Conservation (phyloP, 257 asterid species). For the Ilex aquifolium region DNA sequence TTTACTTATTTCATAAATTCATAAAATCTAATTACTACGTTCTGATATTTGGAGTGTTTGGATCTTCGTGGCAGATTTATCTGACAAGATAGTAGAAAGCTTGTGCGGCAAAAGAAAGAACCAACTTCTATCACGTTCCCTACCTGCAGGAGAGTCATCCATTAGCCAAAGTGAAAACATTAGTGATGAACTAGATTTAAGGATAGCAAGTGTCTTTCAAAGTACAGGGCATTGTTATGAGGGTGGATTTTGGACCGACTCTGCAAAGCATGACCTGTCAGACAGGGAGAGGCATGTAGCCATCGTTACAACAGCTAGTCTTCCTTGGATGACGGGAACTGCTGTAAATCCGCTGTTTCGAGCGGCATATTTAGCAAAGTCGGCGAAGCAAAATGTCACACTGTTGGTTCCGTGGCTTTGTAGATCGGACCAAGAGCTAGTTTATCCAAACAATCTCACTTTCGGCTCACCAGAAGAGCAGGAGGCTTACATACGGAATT, state of each 20-base stretch:
- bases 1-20: too few relatives aligned
- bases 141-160: constrained; percentile 63
- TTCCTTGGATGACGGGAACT: constrained; percentile 99
- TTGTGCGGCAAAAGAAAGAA: constrained; percentile 77
- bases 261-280: constrained; percentile 35
- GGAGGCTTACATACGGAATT: constrained; percentile 73
- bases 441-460: constrained; percentile 79
- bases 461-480: constrained; percentile 95
- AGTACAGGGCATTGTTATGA: constrained; percentile 92
- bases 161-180: constrained; percentile 57
- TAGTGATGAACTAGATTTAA: constrained; percentile 71
- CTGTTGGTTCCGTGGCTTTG: constrained; percentile 99
- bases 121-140: constrained; percentile 56
- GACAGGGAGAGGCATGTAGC: constrained; percentile 89
- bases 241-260: constrained; percentile 84
- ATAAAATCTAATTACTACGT: too few relatives aligned
- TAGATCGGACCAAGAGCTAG: constrained; percentile 89
- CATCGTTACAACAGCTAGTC: constrained; percentile 97
- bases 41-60: too few relatives aligned
- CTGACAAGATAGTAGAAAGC: constrained; percentile 91
- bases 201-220: constrained; percentile 89
- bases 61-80: constrained; percentile 48
- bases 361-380: constrained; percentile 89
- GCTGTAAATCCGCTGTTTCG: constrained; percentile 97
- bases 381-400: constrained; percentile 80